A percentile compares a stretch with the other conserved stretches of the same genome.
phyloP scores from a whole-genome alignment of 2,329 filamentous ascomycete genomes.

The Cercospora sp. region DNA sequence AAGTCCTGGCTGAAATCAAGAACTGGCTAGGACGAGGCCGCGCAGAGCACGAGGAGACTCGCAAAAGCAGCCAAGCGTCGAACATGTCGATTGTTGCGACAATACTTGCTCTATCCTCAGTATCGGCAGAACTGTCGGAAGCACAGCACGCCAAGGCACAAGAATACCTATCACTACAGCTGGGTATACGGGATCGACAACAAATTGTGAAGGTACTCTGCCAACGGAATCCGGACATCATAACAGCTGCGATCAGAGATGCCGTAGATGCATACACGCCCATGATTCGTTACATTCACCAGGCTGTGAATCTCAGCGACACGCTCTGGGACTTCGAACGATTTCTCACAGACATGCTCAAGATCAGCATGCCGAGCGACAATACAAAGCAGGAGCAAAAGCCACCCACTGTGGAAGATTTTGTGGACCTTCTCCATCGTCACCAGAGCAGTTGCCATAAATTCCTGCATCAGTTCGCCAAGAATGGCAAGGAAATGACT shows the following conservation, averaged over 20 bases:
- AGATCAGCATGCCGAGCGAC: slow-evolving; percentile 45
- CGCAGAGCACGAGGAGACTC: slow-evolving; percentile 59
- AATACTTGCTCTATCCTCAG: slow-evolving; percentile 60
- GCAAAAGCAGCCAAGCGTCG: slow-evolving; percentile 56
- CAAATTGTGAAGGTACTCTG: slow-evolving; percentile 68
- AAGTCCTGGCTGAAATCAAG: slow-evolving; percentile 62
- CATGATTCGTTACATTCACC: slow-evolving; percentile 70
- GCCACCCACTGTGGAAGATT: slow-evolving; percentile 68
- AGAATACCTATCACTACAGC: slow-evolving; percentile 69
- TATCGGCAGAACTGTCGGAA: slow-evolving; percentile 53
- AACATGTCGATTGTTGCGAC: slow-evolving; percentile 64
- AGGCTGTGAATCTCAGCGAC: slow-evolving; percentile 68
- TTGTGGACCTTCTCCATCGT: slow-evolving; percentile 63
- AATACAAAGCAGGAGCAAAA: slow-evolving; percentile 33
- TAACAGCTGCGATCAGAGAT: slow-evolving; percentile 69
- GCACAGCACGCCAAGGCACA: slow-evolving; percentile 64
- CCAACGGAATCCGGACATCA: slow-evolving; percentile 66
- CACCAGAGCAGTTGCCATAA: slow-evolving; percentile 65
- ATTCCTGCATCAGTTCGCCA: slow-evolving; percentile 69
- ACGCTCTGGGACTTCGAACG: slow-evolving; percentile 66
- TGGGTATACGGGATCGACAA: slow-evolving; percentile 72
- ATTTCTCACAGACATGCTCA: slow-evolving; percentile 72
- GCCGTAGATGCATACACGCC: slow-evolving; percentile 69
- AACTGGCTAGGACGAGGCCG: slow-evolving; percentile 56
- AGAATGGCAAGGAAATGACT: slow-evolving; percentile 66